phyloP scores from a whole-genome alignment of 257 asterid species.

The Euphrasia confusa region DNA sequence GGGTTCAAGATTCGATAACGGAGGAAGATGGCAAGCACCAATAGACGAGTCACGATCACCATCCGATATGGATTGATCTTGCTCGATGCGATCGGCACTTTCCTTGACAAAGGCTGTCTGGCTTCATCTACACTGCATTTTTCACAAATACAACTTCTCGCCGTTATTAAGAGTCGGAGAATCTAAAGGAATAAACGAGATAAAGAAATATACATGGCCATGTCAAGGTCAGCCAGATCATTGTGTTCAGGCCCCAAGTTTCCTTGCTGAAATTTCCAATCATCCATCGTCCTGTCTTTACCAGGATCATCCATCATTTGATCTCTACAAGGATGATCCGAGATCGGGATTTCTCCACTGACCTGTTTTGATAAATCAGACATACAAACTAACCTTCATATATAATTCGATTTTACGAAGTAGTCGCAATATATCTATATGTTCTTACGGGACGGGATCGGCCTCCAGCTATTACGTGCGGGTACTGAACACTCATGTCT shows the following conservation, averaged over 20 bases:
- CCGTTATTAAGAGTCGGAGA: background rate
- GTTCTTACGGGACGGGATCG: conserved; percentile 51
- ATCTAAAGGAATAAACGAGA: background rate
- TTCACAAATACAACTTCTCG: conserved; percentile 15
- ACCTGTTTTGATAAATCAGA: conserved; percentile 33
- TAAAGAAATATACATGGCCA: conserved; percentile 39
- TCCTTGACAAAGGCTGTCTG: conserved; percentile 71
- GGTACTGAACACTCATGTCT: conserved; percentile 28
- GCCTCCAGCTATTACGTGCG: conserved; percentile 56
- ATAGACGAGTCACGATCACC: conserved; percentile 61
- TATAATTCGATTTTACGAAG: too few species aligned
- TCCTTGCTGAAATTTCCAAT: conserved; percentile 75
- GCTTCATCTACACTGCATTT: conserved; percentile 69
- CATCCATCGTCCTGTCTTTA: conserved; percentile 41
- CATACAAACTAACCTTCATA: background rate
- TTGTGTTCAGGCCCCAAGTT: conserved; percentile 47
- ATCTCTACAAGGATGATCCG: conserved; percentile 51
- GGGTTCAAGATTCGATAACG: conserved; percentile 69
- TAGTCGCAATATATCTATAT: background rate
- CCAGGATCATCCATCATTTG: conserved; percentile 56
- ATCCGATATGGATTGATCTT: conserved; percentile 70
- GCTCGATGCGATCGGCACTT: conserved; percentile 77
- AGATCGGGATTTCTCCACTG: conserved; percentile 59
- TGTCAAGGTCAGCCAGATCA: conserved; percentile 53
- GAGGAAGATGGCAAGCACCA: conserved; percentile 56